These are phyloP conservation scores for Bacidia gigantensis DNA, from an alignment of 495 filamentous ascomycete genomes.

Conservation along the genomic window DNA sequence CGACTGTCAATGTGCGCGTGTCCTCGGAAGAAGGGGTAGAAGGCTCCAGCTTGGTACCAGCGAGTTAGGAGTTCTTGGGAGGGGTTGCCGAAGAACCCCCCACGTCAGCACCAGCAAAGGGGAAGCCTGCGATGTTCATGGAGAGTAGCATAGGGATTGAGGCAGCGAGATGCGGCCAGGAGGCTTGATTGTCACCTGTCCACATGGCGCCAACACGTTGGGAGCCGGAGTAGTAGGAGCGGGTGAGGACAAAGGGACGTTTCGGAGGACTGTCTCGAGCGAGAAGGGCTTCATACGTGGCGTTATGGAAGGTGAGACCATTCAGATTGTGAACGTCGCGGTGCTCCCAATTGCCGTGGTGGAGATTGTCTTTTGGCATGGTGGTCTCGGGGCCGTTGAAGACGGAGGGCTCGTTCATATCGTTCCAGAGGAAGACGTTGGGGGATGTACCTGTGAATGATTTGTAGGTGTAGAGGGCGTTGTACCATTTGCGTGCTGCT, in stretches of 20 bases:
- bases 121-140: slow-evolving; percentile 84
- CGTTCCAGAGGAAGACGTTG: slow-evolving; percentile 95
- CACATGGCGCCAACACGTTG: slow-evolving; percentile 91
- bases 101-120: slow-evolving; percentile 90
- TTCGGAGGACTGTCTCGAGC: slow-evolving; percentile 71
- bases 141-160: slow-evolving; percentile 85
- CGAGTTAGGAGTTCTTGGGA: slow-evolving; percentile 77
- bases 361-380: slow-evolving; percentile 95
- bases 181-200: slow-evolving; percentile 94
- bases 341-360: slow-evolving; percentile 88
- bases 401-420: slow-evolving; percentile 98
- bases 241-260: slow-evolving; percentile 82
- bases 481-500: slow-evolving; percentile 79
- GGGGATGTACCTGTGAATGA: slow-evolving; percentile 66
- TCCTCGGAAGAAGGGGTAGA: slow-evolving; percentile 98
- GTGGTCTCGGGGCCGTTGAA: slow-evolving; percentile 97
- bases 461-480: slow-evolving; percentile 69
- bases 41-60: slow-evolving; percentile 94
- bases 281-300: slow-evolving; percentile 71
- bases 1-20: slow-evolving; percentile 95
- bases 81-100: slow-evolving; percentile 98
- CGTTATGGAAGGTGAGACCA: slow-evolving; percentile 85
- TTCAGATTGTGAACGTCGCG: slow-evolving; percentile 92
- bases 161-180: slow-evolving; percentile 77
- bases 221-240: slow-evolving; percentile 78